Base-by-base conservation (phyloP, 139 green algal species). In the Chloropicon primus region DNA sequence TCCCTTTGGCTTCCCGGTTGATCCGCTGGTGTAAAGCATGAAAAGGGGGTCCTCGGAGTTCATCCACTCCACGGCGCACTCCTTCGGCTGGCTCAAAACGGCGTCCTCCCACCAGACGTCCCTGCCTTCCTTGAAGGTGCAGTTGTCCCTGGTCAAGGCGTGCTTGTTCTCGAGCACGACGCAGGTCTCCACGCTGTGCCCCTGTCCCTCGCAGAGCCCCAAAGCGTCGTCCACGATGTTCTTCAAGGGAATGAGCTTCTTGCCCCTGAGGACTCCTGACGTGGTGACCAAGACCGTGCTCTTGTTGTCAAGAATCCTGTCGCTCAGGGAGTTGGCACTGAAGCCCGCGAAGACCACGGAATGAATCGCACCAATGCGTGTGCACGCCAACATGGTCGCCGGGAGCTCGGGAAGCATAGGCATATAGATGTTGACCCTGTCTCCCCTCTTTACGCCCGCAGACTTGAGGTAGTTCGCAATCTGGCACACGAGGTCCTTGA, bases 281-380 rank as follows among this genome's bases (percentile, higher is more conserved):
- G 83, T 86, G 2, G 91, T 95, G 29, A 96, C 72, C 26, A 96
- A 2, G 72, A 86, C 77, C 25, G 76, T 76, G 27, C 88, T 71
- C 25, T 82, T 82, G 84, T 80, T 88, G 84, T 94, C 88, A 24
- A 80, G n/a, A 27, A 96, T 90, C 26, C 90, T 84, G 1, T 84
- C 84, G 24, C 87, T 86, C 72, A 98, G 88, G 0, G 89, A 82
- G 74, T 98, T 92, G 1, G 94, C 91, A 17, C 86, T 93, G 85
- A 98, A 98, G 29, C 94, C 94, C 1, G 82, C 94, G 82, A 98
- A 98, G 41, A 98, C 94, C 1, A 98, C 93, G 1, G 82, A 92
- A 84, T 98, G 94, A 74, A 98, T 89, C 22, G 93, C 94, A 22
- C 94, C 94, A 73, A 98, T 93, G 74, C 94, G 89, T 2, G 93